Conservation (phyloP, 148 eudicot genomes). For the Camellia granthamiana region DNA sequence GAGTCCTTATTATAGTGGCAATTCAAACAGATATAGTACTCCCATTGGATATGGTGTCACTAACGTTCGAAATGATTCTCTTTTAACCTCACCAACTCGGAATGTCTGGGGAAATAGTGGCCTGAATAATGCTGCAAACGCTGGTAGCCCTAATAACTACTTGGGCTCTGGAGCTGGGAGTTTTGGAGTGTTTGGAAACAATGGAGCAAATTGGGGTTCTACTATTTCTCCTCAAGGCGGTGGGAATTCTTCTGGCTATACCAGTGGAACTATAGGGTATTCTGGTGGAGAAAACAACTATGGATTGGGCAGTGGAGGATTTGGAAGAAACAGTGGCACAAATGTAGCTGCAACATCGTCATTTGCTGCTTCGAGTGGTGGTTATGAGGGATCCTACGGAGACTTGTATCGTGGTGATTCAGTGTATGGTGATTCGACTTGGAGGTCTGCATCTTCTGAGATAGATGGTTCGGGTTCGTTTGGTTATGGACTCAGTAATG, state of each 20-base stretch:
- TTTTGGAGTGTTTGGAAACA: constrained; percentile 59
- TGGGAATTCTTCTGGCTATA: constrained; percentile 43
- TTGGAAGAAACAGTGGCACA: constrained; percentile 47
- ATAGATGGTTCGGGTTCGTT: constrained; percentile 58
- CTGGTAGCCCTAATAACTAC: constrained; percentile 31
- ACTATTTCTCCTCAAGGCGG: constrained; percentile 38
- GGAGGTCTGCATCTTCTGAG: constrained; percentile 63
- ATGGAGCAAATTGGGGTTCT: constrained; percentile 54
- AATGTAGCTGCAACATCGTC: constrained; percentile 37
- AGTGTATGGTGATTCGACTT: constrained; percentile 57
- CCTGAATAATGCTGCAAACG: constrained; percentile 26
- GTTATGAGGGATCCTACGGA: constrained; percentile 57
- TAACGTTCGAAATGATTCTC: constrained; percentile 41
- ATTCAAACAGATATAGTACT: constrained; percentile 50
- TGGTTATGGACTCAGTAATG: constrained; percentile 59
- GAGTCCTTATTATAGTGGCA: constrained; percentile 56
- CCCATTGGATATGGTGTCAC: constrained; percentile 45
- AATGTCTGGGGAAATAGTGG: constrained; percentile 65
- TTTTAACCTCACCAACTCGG: constrained; percentile 42
- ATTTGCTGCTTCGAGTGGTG: constrained; percentile 44
- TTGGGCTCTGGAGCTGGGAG: constrained; percentile 58
- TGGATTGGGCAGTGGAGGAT: constrained; percentile 39
- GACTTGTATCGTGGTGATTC: constrained; percentile 50
- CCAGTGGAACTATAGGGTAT: constrained; percentile 49
- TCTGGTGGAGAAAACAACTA: constrained; percentile 51